Conservation (phyloP, 495 filamentous ascomycete species). For the Lasiosphaeriaceae sp. region DNA sequence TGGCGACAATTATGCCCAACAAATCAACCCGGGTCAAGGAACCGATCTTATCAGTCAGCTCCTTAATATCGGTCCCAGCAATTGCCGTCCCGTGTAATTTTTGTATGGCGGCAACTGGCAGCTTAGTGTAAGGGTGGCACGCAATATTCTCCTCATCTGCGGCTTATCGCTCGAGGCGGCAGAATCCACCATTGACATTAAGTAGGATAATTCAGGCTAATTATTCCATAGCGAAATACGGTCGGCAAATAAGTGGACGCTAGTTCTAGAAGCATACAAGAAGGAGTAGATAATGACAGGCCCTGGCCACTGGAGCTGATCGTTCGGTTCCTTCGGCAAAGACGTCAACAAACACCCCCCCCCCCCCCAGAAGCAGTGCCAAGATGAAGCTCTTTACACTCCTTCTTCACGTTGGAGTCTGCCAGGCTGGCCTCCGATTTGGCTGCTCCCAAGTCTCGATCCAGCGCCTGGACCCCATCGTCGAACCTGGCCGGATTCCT, state of each 20-base stretch:
- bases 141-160: not conserved
- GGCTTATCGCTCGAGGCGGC: not conserved
- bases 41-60: too few species aligned
- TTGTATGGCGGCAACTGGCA: not conserved
- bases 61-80: too few species aligned
- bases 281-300: not conserved
- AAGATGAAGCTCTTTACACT: slow-evolving; percentile 40
- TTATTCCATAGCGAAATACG: not conserved
- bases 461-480: slow-evolving; percentile 40
- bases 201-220: not conserved
- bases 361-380: not conserved
- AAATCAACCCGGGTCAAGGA: too few species aligned
- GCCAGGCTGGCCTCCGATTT: slow-evolving; percentile 40
- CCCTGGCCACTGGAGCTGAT: not conserved
- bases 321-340: not conserved
- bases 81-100: too few species aligned
- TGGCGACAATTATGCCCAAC: too few species aligned
- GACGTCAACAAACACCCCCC: not conserved
- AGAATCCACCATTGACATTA: not conserved
- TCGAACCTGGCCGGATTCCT: slow-evolving; percentile 30
- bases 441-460: slow-evolving; percentile 38
- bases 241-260: not conserved
- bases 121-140: not conserved
- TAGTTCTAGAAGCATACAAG: not conserved
- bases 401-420: slow-evolving; percentile 29